A percentile compares a stretch with the other conserved stretches of the same genome.
These are phyloP conservation scores for Groenewaldozyma salmanticensis DNA, from an alignment of 805 yeast genomes.

Conservation along the genomic window DNA sequence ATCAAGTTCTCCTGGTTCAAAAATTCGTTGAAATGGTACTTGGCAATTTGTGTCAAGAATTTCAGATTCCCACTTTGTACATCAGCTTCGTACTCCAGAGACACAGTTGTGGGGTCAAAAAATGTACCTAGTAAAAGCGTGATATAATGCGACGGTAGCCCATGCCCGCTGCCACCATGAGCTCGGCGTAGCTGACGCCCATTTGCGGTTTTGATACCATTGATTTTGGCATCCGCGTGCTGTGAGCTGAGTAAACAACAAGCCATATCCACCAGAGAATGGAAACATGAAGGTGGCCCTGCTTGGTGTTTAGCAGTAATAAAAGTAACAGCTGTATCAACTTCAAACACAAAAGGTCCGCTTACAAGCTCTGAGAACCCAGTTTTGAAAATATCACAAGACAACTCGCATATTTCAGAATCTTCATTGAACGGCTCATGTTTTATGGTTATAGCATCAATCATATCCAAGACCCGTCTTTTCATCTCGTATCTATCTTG, in stretches of 20 bases:
- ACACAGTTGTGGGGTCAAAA: conserved; percentile 8
- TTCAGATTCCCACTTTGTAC: conserved; percentile 21
- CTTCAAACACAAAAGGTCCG: conserved; percentile 56
- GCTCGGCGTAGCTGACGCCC: too few species aligned
- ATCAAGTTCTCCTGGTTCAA: conserved; percentile 13
- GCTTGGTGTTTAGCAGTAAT: conserved; percentile 26
- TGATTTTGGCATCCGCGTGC: neutral
- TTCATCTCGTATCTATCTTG: conserved; percentile 30
- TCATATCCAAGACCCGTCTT: conserved; percentile 30
- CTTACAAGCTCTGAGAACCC: conserved; percentile 55
- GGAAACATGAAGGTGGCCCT: conserved; percentile 17
- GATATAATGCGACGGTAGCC: too few species aligned
- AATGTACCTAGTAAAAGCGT: conserved; percentile 10
- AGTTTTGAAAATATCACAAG: conserved; percentile 50
- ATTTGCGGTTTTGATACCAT: neutral
- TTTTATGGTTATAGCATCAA: conserved; percentile 36
- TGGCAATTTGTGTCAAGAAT: conserved; percentile 19
- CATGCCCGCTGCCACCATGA: too few species aligned
- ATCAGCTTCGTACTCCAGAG: conserved; percentile 20
- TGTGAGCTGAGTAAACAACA: conserved; percentile 19
- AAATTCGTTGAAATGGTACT: conserved; percentile 11
- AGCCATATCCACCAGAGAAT: conserved; percentile 23
- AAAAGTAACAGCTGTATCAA: conserved; percentile 34
- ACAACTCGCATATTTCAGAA: conserved; percentile 47
- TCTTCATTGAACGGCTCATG: conserved; percentile 32